Evolutionary conservation across 108 stramenopile species (phyloP).

Genomic region (Seminavis robusta): DNA sequence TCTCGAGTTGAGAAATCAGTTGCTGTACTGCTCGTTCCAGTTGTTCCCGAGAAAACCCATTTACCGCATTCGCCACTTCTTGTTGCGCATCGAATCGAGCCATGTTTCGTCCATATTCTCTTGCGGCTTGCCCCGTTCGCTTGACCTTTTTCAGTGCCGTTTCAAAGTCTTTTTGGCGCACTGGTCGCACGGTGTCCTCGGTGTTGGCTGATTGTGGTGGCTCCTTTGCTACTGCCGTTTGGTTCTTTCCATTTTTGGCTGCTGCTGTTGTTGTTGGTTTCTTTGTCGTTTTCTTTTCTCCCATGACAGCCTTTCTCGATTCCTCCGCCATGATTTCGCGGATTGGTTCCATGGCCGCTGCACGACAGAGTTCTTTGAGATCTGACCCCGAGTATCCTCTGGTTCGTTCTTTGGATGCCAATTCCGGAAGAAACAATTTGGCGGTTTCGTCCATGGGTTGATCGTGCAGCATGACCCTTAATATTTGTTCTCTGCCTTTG

Average conservation of each 20-base stretch:
- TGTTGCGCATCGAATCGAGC: not conserved
- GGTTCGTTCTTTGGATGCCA: constrained; percentile 50
- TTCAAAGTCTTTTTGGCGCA: constrained; percentile 53
- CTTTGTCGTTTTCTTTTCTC: constrained; percentile 1
- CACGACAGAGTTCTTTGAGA: constrained; percentile 92
- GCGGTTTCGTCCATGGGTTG: constrained; percentile 43
- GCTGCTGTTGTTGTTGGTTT: constrained; percentile 3
- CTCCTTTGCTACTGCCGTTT: constrained; percentile 20
- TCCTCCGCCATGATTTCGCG: constrained; percentile 74
- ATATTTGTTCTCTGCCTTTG: constrained; percentile 72
- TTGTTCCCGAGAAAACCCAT: too few species aligned
- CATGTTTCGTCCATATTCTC: constrained; percentile 28
- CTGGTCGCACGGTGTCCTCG: constrained; percentile 46
- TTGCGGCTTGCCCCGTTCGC: constrained; percentile 73
- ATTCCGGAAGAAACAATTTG: constrained; percentile 42
- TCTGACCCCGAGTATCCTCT: constrained; percentile 93
- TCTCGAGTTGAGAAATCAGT: too few species aligned
- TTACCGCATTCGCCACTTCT: too few species aligned
- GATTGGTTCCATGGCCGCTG: constrained; percentile 85
- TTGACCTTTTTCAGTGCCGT: constrained; percentile 71
- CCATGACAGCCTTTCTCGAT: constrained; percentile 54
- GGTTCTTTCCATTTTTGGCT: constrained; percentile 2
- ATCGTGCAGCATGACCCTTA: constrained; percentile 70
- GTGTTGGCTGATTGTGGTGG: constrained; percentile 4
- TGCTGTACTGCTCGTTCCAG: too few species aligned